Base-by-base conservation (phyloP, 768 basidiomycete species). In the Cystofilobasidium bisporidii region DNA sequence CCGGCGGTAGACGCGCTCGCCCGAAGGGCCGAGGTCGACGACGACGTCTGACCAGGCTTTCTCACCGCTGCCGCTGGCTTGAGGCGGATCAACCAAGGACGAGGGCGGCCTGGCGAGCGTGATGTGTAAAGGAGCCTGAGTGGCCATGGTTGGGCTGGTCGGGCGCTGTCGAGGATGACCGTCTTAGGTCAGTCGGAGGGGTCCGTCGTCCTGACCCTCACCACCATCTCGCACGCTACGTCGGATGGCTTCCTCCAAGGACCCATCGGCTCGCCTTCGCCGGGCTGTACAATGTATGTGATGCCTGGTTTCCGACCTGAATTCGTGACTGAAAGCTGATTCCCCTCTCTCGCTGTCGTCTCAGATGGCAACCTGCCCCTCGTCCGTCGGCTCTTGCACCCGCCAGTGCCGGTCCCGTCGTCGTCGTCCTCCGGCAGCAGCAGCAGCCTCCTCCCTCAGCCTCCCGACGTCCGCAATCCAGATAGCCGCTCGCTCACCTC, bases 281-380 rank as follows among this genome's bases (percentile, higher is more conserved):
- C 47, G 47, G 9, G 47, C 47, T n/a, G 47, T 48, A 22, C 47
- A 48, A n/a, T 2, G 47, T 48, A n/a, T n/a, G 47, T 48, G 10
- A 1, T 10, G 47, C 14, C 47, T n/a, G 22, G 22, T 48, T 6
- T 5, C 20, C 18, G 4, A 4, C 20, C 43, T 4, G 10, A 22
- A 43, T 8, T 17, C 8, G 10, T 22, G 43, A 22, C 40, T 28
- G 24, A n/a, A 40, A 22, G 56, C 64, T 56, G 24, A 15, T 17
- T 11, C 9, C 50, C 1, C 26, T 22, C 6, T 3, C 26, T 26
- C 4, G 50, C 33, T 55, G 48, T 2, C 33, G 50, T 36, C 28
- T 4, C 75, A 97, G 93, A 94, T 79, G 93, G 94, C 79, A 94
- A 94, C 79, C 84, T 96, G 71, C 87, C 92, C 72, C 85, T 94